Evolutionary conservation across 169 alveolate genomes (phyloP), one percentile per base, ranked within the genome.

Genomic region (Haemoproteus tartakovskyi): DNA sequence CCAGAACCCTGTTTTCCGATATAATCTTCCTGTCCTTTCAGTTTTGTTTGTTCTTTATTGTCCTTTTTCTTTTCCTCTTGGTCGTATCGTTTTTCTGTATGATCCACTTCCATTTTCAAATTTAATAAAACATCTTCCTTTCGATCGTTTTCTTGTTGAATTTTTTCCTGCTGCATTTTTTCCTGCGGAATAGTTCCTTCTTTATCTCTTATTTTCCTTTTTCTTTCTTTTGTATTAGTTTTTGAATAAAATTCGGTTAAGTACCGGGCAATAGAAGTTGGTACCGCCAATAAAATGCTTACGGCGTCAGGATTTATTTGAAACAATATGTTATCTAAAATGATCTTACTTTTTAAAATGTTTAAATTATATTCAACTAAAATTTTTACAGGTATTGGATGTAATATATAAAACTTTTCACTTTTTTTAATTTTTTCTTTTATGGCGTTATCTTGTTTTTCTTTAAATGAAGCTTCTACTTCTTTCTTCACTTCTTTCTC

Each of bases 251-350:
- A 67, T 5, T 67, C 54, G 18, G 87, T 64, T 37, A 86, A 63
- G 14, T 79, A 60, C 61, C 84, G 54, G 26, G 91, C 78, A 27
- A 89, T 61, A 36, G 92, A 87, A 14, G 90, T 78, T 5, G 93
- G 94, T 8, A 91, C 90, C 18, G 88, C 87, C 59, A 86, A 52
- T 40, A 91, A 84, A 19, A 87, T 80, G 27, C 88, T 87, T 9
- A 91, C 80, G 33, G 93, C 93, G 50, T 88, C 85, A 3, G 95
- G 94, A 12, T 86, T 86, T 33, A 87, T 79, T 60, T 91, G 94
- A 47, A 89, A 80, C 67, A 89, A 91, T 33, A 91, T 80, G 29
- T 90, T 92, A 63, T 91, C 93, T 43, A 91, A 85, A 11, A 87
- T 50, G 16, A 87, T 78, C 26, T 63, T 61, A 27, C 78, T 56